A percentile compares a stretch with the other conserved stretches of the same genome.
Evolutionary conservation across 352 stramenopile genomes (phyloP).

Genomic region (Nothophytophthora sp.): DNA sequence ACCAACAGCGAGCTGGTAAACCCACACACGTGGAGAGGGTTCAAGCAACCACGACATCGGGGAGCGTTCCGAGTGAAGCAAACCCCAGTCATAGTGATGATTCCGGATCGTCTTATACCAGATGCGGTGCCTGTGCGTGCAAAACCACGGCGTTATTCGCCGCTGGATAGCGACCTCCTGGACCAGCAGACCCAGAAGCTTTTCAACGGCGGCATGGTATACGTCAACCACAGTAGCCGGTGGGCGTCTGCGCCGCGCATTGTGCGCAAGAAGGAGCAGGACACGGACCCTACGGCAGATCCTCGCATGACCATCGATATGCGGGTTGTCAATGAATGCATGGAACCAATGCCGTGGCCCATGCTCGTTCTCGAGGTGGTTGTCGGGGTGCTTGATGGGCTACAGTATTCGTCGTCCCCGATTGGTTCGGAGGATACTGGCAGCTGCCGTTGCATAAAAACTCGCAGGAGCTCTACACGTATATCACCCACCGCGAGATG

Average conservation of each 20-base stretch:
- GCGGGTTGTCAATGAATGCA: slow-evolving; percentile 16
- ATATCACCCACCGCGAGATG: slow-evolving; percentile 21
- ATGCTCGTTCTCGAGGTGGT: slow-evolving; percentile 19
- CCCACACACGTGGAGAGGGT: too few relatives aligned
- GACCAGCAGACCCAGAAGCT: slow-evolving; percentile 1
- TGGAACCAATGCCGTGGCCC: slow-evolving; percentile 19
- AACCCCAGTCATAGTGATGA: too few relatives aligned
- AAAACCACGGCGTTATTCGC: slow-evolving; percentile 1
- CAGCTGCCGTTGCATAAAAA: slow-evolving; percentile 17
- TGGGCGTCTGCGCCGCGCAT: slow-evolving; percentile 11
- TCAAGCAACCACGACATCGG: too few relatives aligned
- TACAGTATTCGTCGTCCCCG: slow-evolving; percentile 16
- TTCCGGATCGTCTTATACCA: slow-evolving; percentile 2
- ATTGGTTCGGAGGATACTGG: slow-evolving; percentile 33
- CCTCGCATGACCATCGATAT: slow-evolving; percentile 28
- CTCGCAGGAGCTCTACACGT: slow-evolving; percentile 18
- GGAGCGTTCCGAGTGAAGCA: too few relatives aligned
- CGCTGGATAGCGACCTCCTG: slow-evolving; percentile 5
- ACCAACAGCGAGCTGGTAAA: too few relatives aligned
- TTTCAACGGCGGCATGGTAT: not conserved
- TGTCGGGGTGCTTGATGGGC: slow-evolving; percentile 7
- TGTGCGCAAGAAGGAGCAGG: slow-evolving; percentile 6
- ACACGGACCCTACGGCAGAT: slow-evolving; percentile 4
- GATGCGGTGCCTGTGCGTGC: not conserved
- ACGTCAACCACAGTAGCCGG: slow-evolving; percentile 5